Percentiles rank a stretch among this genome's conserved stretches.
phyloP scores from a whole-genome alignment of 768 basidiomycete genomes.

The Calocera viscosa region DNA sequence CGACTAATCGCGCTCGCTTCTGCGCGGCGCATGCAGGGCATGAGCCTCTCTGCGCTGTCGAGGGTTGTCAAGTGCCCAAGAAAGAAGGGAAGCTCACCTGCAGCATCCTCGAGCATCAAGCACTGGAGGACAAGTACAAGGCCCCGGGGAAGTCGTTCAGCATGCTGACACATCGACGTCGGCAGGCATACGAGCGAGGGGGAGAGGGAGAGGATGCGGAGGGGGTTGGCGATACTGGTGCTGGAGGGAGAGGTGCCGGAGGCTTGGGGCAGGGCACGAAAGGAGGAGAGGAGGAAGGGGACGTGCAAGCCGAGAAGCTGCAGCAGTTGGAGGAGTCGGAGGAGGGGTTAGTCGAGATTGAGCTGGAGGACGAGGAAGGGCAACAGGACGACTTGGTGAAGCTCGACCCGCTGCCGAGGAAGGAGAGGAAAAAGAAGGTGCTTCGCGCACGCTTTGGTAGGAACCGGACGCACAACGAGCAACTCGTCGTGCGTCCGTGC shows the following conservation, averaged over 20 bases:
- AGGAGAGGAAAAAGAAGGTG: slow-evolving; percentile 18
- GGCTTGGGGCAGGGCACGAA: no score
- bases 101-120: neutral
- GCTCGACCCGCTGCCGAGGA: slow-evolving; percentile 14
- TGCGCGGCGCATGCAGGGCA: neutral
- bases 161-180: neutral
- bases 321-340: neutral
- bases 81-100: neutral
- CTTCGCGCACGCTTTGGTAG: slow-evolving; percentile 24
- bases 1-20: neutral
- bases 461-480: slow-evolving; percentile 28
- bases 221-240: neutral
- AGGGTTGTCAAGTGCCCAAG: neutral
- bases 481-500: slow-evolving; percentile 27
- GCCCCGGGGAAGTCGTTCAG: neutral
- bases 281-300: neutral
- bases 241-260: no score
- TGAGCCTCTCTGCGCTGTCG: neutral
- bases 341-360: neutral
- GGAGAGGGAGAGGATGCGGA: neutral
- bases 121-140: neutral
- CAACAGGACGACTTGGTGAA: neutral
- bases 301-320: neutral
- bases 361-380: slow-evolving; percentile 15
- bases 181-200: neutral